Conservation (phyloP, 2,329 filamentous ascomycete species). For the Fusarium metavorans region DNA sequence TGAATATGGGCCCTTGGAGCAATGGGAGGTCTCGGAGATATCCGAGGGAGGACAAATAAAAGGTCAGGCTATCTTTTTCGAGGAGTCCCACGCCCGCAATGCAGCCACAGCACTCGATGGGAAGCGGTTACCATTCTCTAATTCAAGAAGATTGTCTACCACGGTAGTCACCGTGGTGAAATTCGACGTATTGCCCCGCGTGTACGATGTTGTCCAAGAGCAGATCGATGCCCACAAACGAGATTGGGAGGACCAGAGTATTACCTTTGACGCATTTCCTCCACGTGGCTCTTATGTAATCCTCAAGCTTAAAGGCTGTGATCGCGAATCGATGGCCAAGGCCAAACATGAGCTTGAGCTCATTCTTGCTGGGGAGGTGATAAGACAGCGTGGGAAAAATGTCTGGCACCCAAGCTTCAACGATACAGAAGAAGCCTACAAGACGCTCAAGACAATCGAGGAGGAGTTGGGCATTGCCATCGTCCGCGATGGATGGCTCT, state of each 20-base stretch:
- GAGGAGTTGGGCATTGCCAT: conserved; percentile 12
- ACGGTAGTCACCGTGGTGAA: conserved; percentile 52
- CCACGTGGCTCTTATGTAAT: conserved; percentile 33
- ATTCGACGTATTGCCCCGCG: conserved; percentile 51
- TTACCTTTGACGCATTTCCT: not conserved
- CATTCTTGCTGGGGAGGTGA: conserved; percentile 5
- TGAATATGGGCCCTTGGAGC: conserved; percentile 49
- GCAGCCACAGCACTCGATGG: conserved; percentile 50
- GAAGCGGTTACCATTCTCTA: conserved; percentile 46
- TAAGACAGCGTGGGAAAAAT: conserved; percentile 9
- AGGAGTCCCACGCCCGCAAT: conserved; percentile 52
- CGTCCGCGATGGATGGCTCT: conserved; percentile 3
- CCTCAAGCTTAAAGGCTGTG: conserved; percentile 22
- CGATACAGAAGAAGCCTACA: not conserved
- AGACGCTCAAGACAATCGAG: conserved; percentile 8
- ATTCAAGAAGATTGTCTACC: conserved; percentile 50
- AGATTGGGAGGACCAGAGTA: conserved; percentile 48
- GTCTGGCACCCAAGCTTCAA: conserved; percentile 12
- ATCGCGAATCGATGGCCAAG: not conserved
- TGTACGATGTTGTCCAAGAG: conserved; percentile 49
- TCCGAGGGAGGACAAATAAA: conserved; percentile 51
- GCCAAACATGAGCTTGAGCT: conserved; percentile 14
- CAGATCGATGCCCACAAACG: conserved; percentile 43
- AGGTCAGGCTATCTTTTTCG: conserved; percentile 53
- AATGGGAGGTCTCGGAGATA: conserved; percentile 45